Base-by-base conservation (phyloP, 345 rosid genomes). In the Corchorus olitorius region DNA sequence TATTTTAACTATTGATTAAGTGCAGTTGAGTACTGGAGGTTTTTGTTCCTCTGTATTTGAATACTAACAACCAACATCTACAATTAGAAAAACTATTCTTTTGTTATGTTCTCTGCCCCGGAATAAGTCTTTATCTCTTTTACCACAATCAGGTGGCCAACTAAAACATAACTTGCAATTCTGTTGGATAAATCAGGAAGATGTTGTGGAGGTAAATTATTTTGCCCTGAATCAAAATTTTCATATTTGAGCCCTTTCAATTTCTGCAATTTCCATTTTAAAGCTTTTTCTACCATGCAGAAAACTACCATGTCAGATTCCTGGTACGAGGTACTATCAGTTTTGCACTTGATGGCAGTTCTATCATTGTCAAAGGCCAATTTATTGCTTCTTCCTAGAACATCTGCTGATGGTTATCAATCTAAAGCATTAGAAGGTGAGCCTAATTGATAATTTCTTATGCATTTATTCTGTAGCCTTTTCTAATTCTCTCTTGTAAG, bases 281-380 rank as follows among this genome's bases (percentile, higher is more conserved):
- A 45, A 35, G 12, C 9, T 16, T 22, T 43, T 37, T 70, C 39
- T 77, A 16, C 13, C 27, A 66, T 69, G 81, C 89, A 91, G 95
- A 91, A 91, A 73, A 88, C 95, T 41, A 79, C 82, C 54, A 86
- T 89, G 81, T 82, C 85, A 64, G 83, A 89, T 82, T 85, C 89
- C 48, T 88, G 91, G 90, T 89, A 91, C 4, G 95, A 91, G 87
- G 85, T 91, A 34, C 80, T 91, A 60, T 89, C 95, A 8, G 90
- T 91, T 74, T 75, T 91, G 82, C 95, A 91, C 79, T 76, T 91
- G 82, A 89, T 89, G 93, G 91, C 90, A 11, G 82, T 89, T 88
- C 80, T 89, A 63, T 80, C 82, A 6, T 60, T 88, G 78, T 86
- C 89, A 74, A 93, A 88, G 65, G 95, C 91, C 69, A 89, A 89